Evolutionary conservation across 139 green algal genomes (phyloP).

Genomic region (Chlorella sorokiniana): DNA sequence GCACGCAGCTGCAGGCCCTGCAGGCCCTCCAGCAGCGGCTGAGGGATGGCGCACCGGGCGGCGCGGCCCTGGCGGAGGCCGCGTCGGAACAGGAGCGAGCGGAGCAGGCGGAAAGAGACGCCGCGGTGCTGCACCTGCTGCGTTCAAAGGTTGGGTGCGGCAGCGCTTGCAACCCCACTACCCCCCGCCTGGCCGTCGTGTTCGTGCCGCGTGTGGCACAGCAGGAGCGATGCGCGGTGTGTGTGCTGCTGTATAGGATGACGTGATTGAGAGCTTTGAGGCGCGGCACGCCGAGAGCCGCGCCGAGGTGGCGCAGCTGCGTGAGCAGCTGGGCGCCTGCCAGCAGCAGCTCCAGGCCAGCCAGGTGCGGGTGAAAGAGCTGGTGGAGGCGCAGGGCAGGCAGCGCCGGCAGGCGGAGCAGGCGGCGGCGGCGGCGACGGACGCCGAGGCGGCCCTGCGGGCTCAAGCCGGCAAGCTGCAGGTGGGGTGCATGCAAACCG

Average conservation of each 20-base stretch:
- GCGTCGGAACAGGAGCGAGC: slow-evolving; percentile 49
- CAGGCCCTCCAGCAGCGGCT: slow-evolving; percentile 31
- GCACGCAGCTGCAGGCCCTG: slow-evolving; percentile 16
- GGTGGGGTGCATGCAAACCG: neutral
- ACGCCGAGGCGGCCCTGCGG: slow-evolving; percentile 39
- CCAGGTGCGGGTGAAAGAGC: slow-evolving; percentile 37
- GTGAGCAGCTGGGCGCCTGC: slow-evolving; percentile 22
- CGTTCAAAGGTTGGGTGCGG: slow-evolving; percentile 37
- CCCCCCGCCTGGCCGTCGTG: neutral
- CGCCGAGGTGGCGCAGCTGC: slow-evolving; percentile 14
- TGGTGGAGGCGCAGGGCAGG: slow-evolving; percentile 44
- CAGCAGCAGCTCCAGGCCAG: slow-evolving; percentile 36
- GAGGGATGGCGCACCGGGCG: slow-evolving; percentile 5
- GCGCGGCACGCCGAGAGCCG: slow-evolving; percentile 39
- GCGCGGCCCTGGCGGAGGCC: slow-evolving; percentile 19
- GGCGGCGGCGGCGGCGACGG: slow-evolving; percentile 30
- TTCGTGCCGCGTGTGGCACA: neutral
- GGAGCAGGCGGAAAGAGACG: slow-evolving; percentile 45
- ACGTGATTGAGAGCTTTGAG: slow-evolving; percentile 42
- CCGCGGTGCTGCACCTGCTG: slow-evolving; percentile 50
- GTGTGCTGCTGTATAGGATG: slow-evolving; percentile 19
- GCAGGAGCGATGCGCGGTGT: neutral
- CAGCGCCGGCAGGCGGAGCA: slow-evolving; percentile 42
- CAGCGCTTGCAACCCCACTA: neutral
- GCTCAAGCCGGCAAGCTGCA: slow-evolving; percentile 25